Evolutionary conservation across 345 rosid genomes (phyloP), one percentile per base, ranked within the genome.

Genomic region (Conringia planisiliqua): DNA sequence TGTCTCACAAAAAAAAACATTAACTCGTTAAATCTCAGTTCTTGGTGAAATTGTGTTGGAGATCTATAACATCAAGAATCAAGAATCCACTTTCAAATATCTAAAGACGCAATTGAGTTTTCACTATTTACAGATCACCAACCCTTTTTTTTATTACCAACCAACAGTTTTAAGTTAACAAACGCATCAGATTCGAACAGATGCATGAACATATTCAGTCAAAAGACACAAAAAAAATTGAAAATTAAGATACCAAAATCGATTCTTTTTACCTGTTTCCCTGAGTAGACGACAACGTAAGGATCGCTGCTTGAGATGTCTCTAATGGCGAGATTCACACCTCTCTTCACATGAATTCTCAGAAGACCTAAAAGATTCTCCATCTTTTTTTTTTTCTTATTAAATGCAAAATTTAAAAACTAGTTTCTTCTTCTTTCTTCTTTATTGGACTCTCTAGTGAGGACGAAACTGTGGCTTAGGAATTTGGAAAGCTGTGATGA

Each of bases 241-340:
- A 22, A 22, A 22, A 22, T 22, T 22, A 22, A 22, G 24, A 22
- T 22, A 2, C 54, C 11, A 3, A 47, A 18, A 18, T 17, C 27
- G 36, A 14, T 54, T 5, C 5, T 16, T 7, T 10, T 9, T 62
- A 89, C 98, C 95, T 94, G 98, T 64, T 65, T 80, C 13, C 93
- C 97, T 78, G 83, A 82, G 26, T 70, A 73, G 81, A 90, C 60
- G 13, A 92, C 80, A 12, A 86, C 82, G 36, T 92, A 94, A 65
- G 97, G 99, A 77, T 94, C 99, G 44, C 99, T 92, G 86, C 89
- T 88, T 0, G 67, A 33, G 69, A 85, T 74, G 65, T 94, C 98
- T 71, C 98, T 87, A 47, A 94, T 78, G 20, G 98, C 98, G 56
- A 94, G 97, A 65, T 90, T 88, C 6, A 88, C 83, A 29, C 99